Evolutionary conservation across 352 stramenopile genomes (phyloP).

Genomic region (Phytophthora pluvialis): DNA sequence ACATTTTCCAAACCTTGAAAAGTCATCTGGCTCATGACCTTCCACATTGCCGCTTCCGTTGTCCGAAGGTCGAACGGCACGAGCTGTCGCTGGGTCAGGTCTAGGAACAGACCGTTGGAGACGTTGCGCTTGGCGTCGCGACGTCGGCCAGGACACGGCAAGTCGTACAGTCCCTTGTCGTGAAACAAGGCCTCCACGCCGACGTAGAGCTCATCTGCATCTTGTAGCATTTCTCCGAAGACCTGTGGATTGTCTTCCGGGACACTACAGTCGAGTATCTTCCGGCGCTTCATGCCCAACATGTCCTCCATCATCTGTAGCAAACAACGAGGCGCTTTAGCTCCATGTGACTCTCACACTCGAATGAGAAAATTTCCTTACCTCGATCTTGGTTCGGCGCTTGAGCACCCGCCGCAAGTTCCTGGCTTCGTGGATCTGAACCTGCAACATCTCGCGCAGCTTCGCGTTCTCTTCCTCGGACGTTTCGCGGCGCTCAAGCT

Average conservation of each 20-base stretch:
- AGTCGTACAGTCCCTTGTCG: conserved; percentile 14
- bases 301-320: conserved; percentile 30
- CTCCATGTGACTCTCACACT: too few species aligned
- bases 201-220: conserved; percentile 36
- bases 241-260: conserved; percentile 19
- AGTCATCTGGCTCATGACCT: neutral
- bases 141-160: conserved; percentile 32
- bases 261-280: neutral
- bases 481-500: conserved; percentile 18
- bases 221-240: conserved; percentile 22
- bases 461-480: conserved; percentile 34
- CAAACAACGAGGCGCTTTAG: neutral
- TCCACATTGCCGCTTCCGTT: conserved; percentile 21
- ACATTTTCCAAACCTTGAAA: conserved; percentile 3
- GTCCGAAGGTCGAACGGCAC: conserved; percentile 29
- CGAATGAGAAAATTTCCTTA: too few species aligned
- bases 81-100: conserved; percentile 28
- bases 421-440: conserved; percentile 34
- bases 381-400: conserved; percentile 31
- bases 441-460: conserved; percentile 31
- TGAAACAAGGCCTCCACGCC: conserved; percentile 20
- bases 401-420: conserved; percentile 32
- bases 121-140: conserved; percentile 19
- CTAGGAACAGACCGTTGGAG: conserved; percentile 31
- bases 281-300: conserved; percentile 18